Evolutionary conservation across 352 stramenopile genomes (phyloP).

Genomic region (Globisporangium viniferum): DNA sequence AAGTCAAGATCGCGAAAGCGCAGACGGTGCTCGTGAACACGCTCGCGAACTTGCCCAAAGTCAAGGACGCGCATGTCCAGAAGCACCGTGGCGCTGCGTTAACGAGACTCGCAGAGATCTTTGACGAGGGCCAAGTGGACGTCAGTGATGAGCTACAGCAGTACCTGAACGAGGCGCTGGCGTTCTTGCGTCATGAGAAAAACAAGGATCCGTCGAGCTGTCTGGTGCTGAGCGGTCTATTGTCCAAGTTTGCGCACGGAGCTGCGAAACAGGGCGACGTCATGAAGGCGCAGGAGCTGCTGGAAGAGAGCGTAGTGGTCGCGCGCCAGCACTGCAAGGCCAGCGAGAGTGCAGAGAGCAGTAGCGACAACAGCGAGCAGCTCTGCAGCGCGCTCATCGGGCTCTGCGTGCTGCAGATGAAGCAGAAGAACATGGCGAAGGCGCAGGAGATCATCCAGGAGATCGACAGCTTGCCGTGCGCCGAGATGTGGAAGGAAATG

Average conservation of each 20-base stretch:
- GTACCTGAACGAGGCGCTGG: conserved; percentile 27
- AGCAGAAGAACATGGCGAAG: conserved; percentile 27
- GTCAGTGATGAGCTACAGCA: conserved; percentile 27
- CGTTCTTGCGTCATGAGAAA: conserved; percentile 22
- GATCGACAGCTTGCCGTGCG: conserved; percentile 35
- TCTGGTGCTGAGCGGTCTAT: conserved; percentile 18
- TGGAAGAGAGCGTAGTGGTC: conserved; percentile 32
- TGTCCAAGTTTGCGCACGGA: conserved; percentile 31
- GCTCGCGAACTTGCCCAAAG: conserved; percentile 18
- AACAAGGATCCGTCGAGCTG: conserved; percentile 12
- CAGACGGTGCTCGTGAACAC: conserved; percentile 33
- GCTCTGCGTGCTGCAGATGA: conserved; percentile 57
- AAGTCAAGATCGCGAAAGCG: conserved; percentile 8
- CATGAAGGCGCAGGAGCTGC: conserved; percentile 25
- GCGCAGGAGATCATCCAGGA: conserved; percentile 37
- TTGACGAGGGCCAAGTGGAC: conserved; percentile 6
- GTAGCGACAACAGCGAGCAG: conserved; percentile 19
- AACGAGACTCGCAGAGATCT: conserved; percentile 27
- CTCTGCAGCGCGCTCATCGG: conserved; percentile 50
- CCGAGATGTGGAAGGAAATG: conserved; percentile 32
- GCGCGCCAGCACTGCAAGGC: conserved; percentile 16
- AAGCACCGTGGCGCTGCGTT: conserved; percentile 22
- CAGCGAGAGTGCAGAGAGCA: not conserved
- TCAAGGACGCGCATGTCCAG: conserved; percentile 11
- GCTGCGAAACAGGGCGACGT: conserved; percentile 27